A percentile compares a stretch with the other conserved stretches of the same genome.
Evolutionary conservation across 23 red algal species (phyloP).

Genomic region (Gracilaria vermiculophylla): DNA sequence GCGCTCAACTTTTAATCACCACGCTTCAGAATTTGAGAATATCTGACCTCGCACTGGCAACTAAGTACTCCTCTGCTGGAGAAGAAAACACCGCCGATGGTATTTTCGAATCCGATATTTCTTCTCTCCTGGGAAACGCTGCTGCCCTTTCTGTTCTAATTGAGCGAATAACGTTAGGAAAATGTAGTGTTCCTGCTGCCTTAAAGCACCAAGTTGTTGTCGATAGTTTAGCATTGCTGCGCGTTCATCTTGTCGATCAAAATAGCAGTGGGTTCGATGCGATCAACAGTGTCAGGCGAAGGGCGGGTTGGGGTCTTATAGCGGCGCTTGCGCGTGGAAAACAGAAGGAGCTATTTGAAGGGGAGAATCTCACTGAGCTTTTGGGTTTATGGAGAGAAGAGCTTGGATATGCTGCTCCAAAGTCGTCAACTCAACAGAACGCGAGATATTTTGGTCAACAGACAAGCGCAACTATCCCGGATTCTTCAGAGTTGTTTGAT

Average conservation of each 20-base stretch:
- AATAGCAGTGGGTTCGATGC: neutral
- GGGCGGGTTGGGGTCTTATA: slow-evolving; percentile 53
- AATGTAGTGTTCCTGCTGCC: slow-evolving; percentile 43
- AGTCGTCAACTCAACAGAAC: neutral
- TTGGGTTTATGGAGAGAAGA: slow-evolving; percentile 51
- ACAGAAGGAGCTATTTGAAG: slow-evolving; percentile 40
- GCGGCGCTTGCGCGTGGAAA: slow-evolving; percentile 24
- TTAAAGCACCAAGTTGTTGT: slow-evolving; percentile 32
- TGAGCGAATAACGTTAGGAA: slow-evolving; percentile 32
- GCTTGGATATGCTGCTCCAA: slow-evolving; percentile 25
- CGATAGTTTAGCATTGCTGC: slow-evolving; percentile 39
- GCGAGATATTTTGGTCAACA: neutral
- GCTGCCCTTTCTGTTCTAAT: slow-evolving; percentile 51
- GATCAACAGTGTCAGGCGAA: slow-evolving; percentile 4
- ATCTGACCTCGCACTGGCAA: slow-evolving; percentile 53
- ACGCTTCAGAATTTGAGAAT: slow-evolving; percentile 64
- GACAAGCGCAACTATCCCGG: neutral
- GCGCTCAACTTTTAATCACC: slow-evolving; percentile 44
- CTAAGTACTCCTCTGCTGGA: neutral
- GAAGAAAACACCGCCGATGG: neutral
- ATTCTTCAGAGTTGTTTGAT: slow-evolving; percentile 2
- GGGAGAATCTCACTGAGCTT: slow-evolving; percentile 10
- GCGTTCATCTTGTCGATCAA: slow-evolving; percentile 26
- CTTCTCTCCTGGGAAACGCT: slow-evolving; percentile 49
- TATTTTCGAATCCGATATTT: slow-evolving; percentile 26